Conservation (phyloP, 1,139 yeast species). For the Candida gigantensis region DNA sequence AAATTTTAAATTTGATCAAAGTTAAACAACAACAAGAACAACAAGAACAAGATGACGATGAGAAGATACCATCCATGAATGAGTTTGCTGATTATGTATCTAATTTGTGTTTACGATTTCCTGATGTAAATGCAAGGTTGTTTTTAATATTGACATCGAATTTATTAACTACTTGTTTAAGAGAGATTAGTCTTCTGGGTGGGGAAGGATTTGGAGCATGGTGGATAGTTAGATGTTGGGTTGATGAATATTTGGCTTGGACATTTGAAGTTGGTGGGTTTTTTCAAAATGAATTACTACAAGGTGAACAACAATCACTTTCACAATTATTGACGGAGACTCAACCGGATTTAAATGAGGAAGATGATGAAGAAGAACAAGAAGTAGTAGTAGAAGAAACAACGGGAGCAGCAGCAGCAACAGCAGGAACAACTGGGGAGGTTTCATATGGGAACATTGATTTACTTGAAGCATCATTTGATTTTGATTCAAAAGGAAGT, state of each 20-base stretch:
- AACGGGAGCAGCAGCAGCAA: conserved; percentile 1
- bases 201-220: conserved; percentile 71
- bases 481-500: conserved; percentile 19
- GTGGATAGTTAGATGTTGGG: conserved; percentile 81
- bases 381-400: neutral
- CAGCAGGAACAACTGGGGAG: conserved; percentile 6
- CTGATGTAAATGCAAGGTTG: conserved; percentile 54
- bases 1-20: conserved; percentile 18
- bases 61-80: conserved; percentile 13
- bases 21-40: conserved; percentile 3
- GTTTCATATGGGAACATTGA: conserved; percentile 23
- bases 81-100: conserved; percentile 28
- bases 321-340: neutral
- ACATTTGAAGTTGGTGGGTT: conserved; percentile 71
- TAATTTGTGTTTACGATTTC: conserved; percentile 49
- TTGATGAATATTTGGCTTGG: conserved; percentile 73
- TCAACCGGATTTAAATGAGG: neutral
- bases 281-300: conserved; percentile 35
- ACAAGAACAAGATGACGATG: too few relatives aligned
- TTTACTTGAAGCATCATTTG: conserved; percentile 25
- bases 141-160: conserved; percentile 58
- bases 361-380: neutral
- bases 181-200: conserved; percentile 61
- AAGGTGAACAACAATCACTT: too few relatives aligned
- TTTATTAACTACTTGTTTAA: conserved; percentile 60